phyloP scores from a whole-genome alignment of 139 green algal species.

The Chlorokybus atmophyticus region DNA sequence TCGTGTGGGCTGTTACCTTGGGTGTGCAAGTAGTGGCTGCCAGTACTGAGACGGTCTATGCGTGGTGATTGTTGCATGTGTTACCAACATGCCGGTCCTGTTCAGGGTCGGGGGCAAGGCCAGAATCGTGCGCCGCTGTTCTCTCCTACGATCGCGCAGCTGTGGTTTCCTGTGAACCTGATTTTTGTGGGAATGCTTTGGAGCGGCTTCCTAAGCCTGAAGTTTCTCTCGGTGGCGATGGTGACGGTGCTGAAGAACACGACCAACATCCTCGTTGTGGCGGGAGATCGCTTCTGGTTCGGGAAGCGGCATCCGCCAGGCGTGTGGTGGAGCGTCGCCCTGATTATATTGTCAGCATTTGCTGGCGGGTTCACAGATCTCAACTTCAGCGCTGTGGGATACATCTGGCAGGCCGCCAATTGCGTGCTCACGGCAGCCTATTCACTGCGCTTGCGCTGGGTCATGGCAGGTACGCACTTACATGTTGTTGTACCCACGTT shows the following conservation, averaged over 20 bases:
- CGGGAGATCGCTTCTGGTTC: slow-evolving; percentile 13
- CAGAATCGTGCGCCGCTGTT: too few relatives aligned
- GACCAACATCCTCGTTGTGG: slow-evolving; percentile 29
- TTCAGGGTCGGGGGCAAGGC: too few relatives aligned
- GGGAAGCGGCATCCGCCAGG: not conserved
- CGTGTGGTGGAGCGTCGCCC: slow-evolving; percentile 9
- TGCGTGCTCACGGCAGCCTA: slow-evolving; percentile 61
- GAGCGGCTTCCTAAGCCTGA: slow-evolving; percentile 61
- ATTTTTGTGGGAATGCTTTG: slow-evolving; percentile 82
- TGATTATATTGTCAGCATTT: slow-evolving; percentile 45
- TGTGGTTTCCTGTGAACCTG: slow-evolving; percentile 77
- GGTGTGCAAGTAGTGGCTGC: too few relatives aligned
- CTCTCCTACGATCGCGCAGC: too few relatives aligned
- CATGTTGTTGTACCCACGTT: too few relatives aligned
- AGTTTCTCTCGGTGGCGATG: slow-evolving; percentile 52
- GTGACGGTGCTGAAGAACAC: slow-evolving; percentile 85
- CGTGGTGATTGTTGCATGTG: too few relatives aligned
- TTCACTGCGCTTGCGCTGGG: slow-evolving; percentile 4
- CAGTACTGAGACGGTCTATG: too few relatives aligned
- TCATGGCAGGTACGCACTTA: not conserved
- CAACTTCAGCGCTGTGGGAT: slow-evolving; percentile 59
- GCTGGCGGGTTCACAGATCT: slow-evolving; percentile 66
- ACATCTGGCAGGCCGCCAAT: slow-evolving; percentile 74
- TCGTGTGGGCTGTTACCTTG: too few relatives aligned
- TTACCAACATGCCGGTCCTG: too few relatives aligned